Percentiles rank a stretch among this genome's conserved stretches.
Conservation (phyloP, 2,329 filamentous ascomycete genomes). For the Cladosporium sp. region DNA sequence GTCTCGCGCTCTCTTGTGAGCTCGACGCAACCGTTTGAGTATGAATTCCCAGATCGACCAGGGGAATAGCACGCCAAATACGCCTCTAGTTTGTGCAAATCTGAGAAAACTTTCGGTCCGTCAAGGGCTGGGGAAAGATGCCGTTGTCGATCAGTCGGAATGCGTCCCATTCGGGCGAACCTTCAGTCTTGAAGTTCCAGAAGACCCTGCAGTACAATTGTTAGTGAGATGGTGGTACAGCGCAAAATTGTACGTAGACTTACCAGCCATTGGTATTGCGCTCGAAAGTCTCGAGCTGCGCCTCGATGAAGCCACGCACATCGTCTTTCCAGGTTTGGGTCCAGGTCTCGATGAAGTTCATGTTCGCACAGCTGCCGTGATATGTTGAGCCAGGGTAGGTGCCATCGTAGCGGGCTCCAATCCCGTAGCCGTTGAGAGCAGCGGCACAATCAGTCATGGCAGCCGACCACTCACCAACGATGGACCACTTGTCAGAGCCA, state of each 20-base stretch:
- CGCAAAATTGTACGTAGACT: not conserved
- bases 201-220: conserved; percentile 33
- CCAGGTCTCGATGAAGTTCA: conserved; percentile 48
- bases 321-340: conserved; percentile 42
- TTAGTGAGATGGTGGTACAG: not conserved
- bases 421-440: conserved; percentile 50
- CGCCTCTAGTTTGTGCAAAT: conserved; percentile 17
- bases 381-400: conserved; percentile 44
- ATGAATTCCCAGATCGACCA: no score
- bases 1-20: no score
- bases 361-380: conserved; percentile 53
- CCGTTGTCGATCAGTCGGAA: conserved; percentile 44
- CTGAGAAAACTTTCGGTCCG: conserved; percentile 17
- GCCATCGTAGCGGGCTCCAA: conserved; percentile 59
- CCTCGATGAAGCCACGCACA: conserved; percentile 50
- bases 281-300: conserved; percentile 52
- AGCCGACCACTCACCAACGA: conserved; percentile 46
- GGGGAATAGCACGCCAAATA: no score
- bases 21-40: no score
- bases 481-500: conserved; percentile 39
- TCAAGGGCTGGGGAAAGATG: conserved; percentile 44
- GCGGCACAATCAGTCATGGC: conserved; percentile 52
- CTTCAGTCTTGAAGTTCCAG: conserved; percentile 56
- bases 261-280: conserved; percentile 48
- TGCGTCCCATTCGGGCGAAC: conserved; percentile 47